A percentile compares a stretch with the other conserved stretches of the same genome.
Evolutionary conservation across 371 early-diverging fungal genomes (phyloP).

Genomic region (Lichtheimia hyalospora): DNA sequence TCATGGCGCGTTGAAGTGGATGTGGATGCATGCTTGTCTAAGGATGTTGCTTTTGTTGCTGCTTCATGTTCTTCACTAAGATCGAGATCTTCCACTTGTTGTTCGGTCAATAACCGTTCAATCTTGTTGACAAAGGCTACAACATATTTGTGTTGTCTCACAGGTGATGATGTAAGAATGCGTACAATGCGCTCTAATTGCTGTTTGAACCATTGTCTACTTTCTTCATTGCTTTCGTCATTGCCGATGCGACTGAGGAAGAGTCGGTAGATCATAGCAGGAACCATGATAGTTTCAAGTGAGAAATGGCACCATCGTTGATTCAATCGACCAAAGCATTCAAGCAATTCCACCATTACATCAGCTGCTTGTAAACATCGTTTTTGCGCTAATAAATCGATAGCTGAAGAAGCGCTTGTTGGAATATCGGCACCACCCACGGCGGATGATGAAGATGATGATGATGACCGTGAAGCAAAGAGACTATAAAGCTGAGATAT

Average conservation of each 20-base stretch:
- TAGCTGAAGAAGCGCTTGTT: conserved; percentile 15
- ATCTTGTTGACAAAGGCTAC: conserved; percentile 16
- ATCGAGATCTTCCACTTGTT: conserved; percentile 10
- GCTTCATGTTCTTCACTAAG: conserved; percentile 11
- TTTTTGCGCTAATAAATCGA: conserved; percentile 19
- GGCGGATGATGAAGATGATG: background rate
- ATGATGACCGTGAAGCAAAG: conserved; percentile 15
- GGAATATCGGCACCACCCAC: no score
- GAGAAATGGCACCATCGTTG: conserved; percentile 37
- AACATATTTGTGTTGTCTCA: conserved; percentile 29
- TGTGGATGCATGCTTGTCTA: no score
- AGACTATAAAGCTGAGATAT: conserved; percentile 26
- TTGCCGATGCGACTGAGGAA: background rate
- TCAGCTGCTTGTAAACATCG: conserved; percentile 24
- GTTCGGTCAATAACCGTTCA: conserved; percentile 13
- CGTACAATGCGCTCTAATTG: conserved; percentile 17
- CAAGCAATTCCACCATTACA: conserved; percentile 24
- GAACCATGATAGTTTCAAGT: conserved; percentile 21
- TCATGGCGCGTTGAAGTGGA: background rate
- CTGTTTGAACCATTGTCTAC: conserved; percentile 5
- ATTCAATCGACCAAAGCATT: conserved; percentile 22
- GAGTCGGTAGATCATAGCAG: conserved; percentile 18
- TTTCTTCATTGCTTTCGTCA: background rate
- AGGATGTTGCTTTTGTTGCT: background rate
- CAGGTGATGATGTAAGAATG: conserved; percentile 18